Conservation (phyloP, 1,284 basidiomycete species). For the Rhodotorula sp. region DNA sequence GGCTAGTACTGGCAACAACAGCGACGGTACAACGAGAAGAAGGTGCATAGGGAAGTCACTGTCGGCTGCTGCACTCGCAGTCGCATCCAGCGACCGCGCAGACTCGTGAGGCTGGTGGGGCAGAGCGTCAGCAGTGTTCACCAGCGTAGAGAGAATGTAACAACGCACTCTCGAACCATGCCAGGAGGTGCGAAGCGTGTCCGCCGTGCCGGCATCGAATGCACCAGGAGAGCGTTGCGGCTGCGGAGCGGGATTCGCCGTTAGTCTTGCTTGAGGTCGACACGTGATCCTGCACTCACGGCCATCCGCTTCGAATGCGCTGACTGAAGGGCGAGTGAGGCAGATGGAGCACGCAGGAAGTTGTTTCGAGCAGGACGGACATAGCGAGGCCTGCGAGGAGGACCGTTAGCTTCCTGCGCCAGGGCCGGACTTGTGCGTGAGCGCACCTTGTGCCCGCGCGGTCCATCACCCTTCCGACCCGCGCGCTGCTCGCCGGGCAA, state of each 20-base stretch:
- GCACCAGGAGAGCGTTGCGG: constrained; percentile 31
- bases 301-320: constrained; percentile 32
- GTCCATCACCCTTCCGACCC: background rate
- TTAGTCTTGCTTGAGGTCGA: constrained; percentile 7
- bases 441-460: constrained; percentile 23
- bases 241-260: constrained; percentile 4
- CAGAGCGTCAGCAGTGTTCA: background rate
- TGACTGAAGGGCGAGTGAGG: constrained; percentile 32
- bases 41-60: background rate
- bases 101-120: background rate
- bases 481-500: background rate
- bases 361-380: constrained; percentile 42
- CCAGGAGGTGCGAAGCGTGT: constrained; percentile 40
- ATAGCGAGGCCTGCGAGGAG: constrained; percentile 30
- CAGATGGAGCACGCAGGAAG: constrained; percentile 43
- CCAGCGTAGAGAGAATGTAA: background rate
- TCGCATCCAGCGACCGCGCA: constrained; percentile 29
- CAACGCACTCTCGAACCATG: constrained; percentile 41
- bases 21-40: too few species aligned
- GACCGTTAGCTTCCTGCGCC: too few species aligned
- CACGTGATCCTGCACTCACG: constrained; percentile 14
- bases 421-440: background rate
- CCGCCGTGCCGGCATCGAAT: constrained; percentile 43
- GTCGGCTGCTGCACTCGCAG: constrained; percentile 13
- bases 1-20: too few species aligned